A percentile compares a stretch with the other conserved stretches of the same genome.
Evolutionary conservation across 148 eudicot species (phyloP).

Genomic region (Linanthus parryae): DNA sequence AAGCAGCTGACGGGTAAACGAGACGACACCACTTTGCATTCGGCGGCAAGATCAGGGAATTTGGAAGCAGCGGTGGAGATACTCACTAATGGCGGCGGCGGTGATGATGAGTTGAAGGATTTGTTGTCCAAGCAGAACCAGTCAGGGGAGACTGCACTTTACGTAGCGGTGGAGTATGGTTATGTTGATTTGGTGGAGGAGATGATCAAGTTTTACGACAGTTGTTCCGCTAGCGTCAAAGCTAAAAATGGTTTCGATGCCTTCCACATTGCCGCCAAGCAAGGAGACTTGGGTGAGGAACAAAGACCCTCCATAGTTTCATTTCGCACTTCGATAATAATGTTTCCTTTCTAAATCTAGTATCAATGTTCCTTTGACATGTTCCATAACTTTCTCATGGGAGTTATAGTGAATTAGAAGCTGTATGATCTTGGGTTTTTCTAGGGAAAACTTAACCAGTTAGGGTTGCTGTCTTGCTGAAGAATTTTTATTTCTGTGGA

Average conservation of each 20-base stretch:
- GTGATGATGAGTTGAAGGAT: conserved; percentile 29
- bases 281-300: conserved; percentile 41
- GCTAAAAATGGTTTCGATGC: conserved; percentile 53
- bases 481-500: no score
- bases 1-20: conserved; percentile 40
- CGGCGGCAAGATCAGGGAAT: conserved; percentile 40
- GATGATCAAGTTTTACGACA: conserved; percentile 33
- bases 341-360: no score
- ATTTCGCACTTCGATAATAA: no score
- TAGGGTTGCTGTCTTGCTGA: no score
- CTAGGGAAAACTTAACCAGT: no score
- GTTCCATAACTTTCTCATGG: no score
- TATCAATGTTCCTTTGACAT: no score
- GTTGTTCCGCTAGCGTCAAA: conserved; percentile 34
- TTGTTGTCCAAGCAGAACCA: conserved; percentile 40
- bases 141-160: conserved; percentile 48
- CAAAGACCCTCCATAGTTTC: background rate
- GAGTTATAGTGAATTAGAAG: no score
- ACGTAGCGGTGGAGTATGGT: conserved; percentile 46
- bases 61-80: conserved; percentile 27
- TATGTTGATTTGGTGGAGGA: conserved; percentile 37
- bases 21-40: conserved; percentile 42
- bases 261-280: conserved; percentile 51
- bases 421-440: no score
- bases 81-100: conserved; percentile 13